A percentile compares a stretch with the other conserved stretches of the same genome.
Evolutionary conservation across 805 yeast genomes (phyloP).

Genomic region (Pichia rugopelliculosa): DNA sequence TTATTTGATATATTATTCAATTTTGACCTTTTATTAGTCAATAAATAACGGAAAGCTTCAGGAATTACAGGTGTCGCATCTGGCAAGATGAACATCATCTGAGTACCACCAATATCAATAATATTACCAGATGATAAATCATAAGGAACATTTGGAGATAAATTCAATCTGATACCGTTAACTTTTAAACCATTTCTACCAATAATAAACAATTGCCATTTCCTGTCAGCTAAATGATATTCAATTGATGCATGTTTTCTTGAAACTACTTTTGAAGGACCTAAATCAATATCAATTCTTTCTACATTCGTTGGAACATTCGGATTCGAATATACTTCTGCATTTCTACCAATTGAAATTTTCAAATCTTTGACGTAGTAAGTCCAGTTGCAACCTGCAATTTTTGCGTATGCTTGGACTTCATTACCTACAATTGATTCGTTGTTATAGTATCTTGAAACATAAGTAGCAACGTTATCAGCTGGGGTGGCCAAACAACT

Average conservation of each 20-base stretch:
- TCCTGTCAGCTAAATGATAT: slow-evolving; percentile 64
- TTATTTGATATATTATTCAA: background rate
- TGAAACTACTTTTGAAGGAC: slow-evolving; percentile 96
- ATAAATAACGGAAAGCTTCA: slow-evolving; percentile 34
- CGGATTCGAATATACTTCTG: slow-evolving; percentile 29
- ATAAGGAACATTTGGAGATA: slow-evolving; percentile 35
- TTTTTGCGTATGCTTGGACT: slow-evolving; percentile 96
- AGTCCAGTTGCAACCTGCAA: slow-evolving; percentile 92
- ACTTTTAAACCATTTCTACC: slow-evolving; percentile 95
- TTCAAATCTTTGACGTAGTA: slow-evolving; percentile 76
- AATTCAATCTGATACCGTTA: slow-evolving; percentile 52
- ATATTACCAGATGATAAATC: slow-evolving; percentile 81
- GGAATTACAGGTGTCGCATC: slow-evolving; percentile 73
- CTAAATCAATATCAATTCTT: slow-evolving; percentile 74
- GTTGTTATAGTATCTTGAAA: slow-evolving; percentile 65
- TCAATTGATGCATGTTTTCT: slow-evolving; percentile 82
- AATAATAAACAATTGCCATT: slow-evolving; percentile 77
- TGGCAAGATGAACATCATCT: slow-evolving; percentile 97
- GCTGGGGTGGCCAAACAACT: slow-evolving; percentile 63
- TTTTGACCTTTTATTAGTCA: slow-evolving; percentile 22
- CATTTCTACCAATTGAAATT: slow-evolving; percentile 81
- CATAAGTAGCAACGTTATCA: slow-evolving; percentile 56
- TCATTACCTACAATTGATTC: slow-evolving; percentile 62
- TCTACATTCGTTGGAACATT: slow-evolving; percentile 16
- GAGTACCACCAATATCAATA: slow-evolving; percentile 92